Conservation (phyloP, 1,139 yeast genomes). For the Pichia sp. region DNA sequence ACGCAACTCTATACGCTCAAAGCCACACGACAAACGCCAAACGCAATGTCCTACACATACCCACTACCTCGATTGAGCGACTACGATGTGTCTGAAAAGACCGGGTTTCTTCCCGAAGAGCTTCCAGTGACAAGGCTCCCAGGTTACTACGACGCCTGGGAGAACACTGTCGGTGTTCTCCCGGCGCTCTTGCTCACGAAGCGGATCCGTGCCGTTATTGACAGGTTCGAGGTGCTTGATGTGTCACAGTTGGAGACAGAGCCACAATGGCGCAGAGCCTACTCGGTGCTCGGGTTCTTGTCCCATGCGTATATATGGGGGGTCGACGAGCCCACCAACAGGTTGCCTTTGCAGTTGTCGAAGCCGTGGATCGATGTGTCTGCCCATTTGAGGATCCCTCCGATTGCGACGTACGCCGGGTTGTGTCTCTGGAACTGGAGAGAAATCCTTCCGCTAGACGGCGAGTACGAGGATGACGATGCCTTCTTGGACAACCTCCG, state of each 20-base stretch:
- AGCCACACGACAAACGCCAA: background rate
- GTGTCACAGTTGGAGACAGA: conserved; percentile 41
- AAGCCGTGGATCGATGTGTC: conserved; percentile 62
- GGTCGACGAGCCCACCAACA: conserved; percentile 55
- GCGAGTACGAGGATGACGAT: conserved; percentile 32
- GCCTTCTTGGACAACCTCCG: conserved; percentile 63
- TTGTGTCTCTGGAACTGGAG: conserved; percentile 85
- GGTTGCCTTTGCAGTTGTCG: conserved; percentile 64
- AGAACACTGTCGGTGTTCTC: conserved; percentile 55
- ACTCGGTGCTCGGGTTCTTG: conserved; percentile 70
- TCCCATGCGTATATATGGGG: conserved; percentile 93
- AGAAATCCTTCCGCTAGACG: conserved; percentile 48
- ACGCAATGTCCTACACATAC: conserved; percentile 27
- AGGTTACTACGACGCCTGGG: conserved; percentile 72
- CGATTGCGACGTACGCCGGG: conserved; percentile 84
- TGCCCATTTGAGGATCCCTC: conserved; percentile 67
- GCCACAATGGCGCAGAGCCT: conserved; percentile 70
- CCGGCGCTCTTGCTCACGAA: conserved; percentile 71
- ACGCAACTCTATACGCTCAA: too few species aligned
- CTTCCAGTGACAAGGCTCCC: conserved; percentile 62
- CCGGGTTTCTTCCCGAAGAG: conserved; percentile 76
- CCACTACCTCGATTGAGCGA: conserved; percentile 48
- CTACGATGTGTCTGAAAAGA: conserved; percentile 62
- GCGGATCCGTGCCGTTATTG: conserved; percentile 56
- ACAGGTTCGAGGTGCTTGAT: conserved; percentile 53